These are phyloP conservation scores for Polytrichum commune DNA, from an alignment of 225 moss, liverwort and hornwort genomes.

Conservation along the genomic window DNA sequence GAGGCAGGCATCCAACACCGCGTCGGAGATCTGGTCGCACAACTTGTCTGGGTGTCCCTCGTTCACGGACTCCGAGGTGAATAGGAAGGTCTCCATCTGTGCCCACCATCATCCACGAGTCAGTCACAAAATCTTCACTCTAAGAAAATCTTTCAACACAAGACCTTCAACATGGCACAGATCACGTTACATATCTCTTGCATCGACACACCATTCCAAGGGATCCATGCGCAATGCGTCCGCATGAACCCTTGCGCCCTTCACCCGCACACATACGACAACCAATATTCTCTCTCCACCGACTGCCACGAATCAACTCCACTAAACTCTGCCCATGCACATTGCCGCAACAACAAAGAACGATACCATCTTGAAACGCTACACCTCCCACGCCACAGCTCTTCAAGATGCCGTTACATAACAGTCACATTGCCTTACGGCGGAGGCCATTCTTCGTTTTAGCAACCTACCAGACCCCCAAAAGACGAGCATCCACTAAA, in stretches of 20 bases:
- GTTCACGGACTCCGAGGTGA: slow-evolving; percentile 87
- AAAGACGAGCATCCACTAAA: too few species aligned
- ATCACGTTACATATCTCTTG: too few species aligned
- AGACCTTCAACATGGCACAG: background rate
- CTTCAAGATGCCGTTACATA: too few species aligned
- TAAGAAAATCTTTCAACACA: background rate
- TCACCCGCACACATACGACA: slow-evolving; percentile 28
- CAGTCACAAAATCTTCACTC: background rate
- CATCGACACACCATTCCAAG: slow-evolving; percentile 25
- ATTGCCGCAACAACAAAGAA: too few species aligned
- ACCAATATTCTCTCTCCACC: slow-evolving; percentile 14
- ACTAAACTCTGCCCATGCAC: too few species aligned
- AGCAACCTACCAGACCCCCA: too few species aligned
- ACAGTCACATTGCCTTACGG: too few species aligned
- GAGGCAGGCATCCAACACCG: slow-evolving; percentile 80
- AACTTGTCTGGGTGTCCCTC: slow-evolving; percentile 91
- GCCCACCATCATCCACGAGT: background rate
- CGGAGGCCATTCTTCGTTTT: too few species aligned
- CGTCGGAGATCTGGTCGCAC: slow-evolving; percentile 89
- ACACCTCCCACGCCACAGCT: too few species aligned
- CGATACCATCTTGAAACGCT: too few species aligned
- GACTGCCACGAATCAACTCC: background rate
- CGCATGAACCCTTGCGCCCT: slow-evolving; percentile 22
- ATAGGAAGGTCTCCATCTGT: slow-evolving; percentile 75
- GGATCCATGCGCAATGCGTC: slow-evolving; percentile 22